Evolutionary conservation across 2,329 filamentous ascomycete genomes (phyloP), one percentile per base, ranked within the genome.

Genomic region (Fusarium ramigenum): DNA sequence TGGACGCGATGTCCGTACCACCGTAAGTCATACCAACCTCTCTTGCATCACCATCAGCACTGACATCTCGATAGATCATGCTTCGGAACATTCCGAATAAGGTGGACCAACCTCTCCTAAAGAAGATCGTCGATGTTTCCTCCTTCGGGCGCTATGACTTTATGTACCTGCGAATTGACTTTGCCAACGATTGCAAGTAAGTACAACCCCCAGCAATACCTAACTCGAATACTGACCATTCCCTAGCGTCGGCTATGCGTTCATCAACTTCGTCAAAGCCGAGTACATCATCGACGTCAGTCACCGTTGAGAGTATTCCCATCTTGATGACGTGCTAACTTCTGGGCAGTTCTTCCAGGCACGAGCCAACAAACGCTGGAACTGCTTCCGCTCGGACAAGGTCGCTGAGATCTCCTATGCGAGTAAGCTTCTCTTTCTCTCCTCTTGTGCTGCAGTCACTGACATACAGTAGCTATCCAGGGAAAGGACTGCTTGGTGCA

Each of bases 11-110:
- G 92, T 94, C 66, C 89, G 93, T 58, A 94, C 93, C 14, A 95
- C 92, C 2, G 92, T 93, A 84, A 82, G 88, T 83, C 9, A 4
- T 60, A 36, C 54, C 23, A 16, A 37, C 14, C 34, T 40, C 18
- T n/a, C 39, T 37, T 58, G 5, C 30, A 19, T 16, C 15, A n/a
- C 12, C 6, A 7, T 7, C 14, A 16, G 19, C 43, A 25, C 58
- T 66, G 25, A 66, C 66, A 77, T 62, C 9, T 21, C 10, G 16
- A 30, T 66, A 94, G 92, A 93, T 98, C 73, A 98, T 98, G 96
- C 83, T 98, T 37, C 92, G 96, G 43, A 98, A 98, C 80, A 96
- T 98, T 50, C 96, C 96, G 3, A 97, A 97, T 83, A 94, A 95
- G 77, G 91, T 97, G 63, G 90, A 94, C 77, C 90, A 94, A 81